Evolutionary conservation across 1,139 yeast genomes (phyloP).

Genomic region (Debaryomycetaceae sp.): DNA sequence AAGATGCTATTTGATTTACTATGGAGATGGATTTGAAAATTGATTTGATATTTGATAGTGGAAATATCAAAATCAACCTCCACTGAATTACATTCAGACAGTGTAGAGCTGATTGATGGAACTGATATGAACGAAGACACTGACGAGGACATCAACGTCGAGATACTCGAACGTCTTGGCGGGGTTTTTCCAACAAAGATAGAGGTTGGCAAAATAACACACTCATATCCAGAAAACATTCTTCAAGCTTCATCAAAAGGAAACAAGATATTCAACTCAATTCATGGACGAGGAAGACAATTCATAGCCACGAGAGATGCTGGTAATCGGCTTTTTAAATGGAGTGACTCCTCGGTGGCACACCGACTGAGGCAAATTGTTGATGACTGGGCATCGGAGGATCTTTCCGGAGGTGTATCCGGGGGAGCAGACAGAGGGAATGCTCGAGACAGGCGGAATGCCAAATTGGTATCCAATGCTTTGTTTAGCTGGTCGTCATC

Average conservation of each 20-base stretch:
- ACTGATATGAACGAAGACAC: not conserved
- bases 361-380: constrained; percentile 25
- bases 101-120: not conserved
- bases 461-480: constrained; percentile 24
- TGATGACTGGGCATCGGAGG: constrained; percentile 24
- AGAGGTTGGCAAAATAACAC: not conserved
- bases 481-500: constrained; percentile 46
- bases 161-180: constrained; percentile 1
- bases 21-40: not conserved
- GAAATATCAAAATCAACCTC: not conserved
- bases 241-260: constrained; percentile 31
- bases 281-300: constrained; percentile 36
- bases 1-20: not conserved
- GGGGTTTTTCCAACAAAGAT: constrained; percentile 2
- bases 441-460: not conserved
- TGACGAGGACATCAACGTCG: not conserved
- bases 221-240: constrained; percentile 31
- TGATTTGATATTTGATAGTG: not conserved
- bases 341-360: constrained; percentile 31
- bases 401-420: constrained; percentile 6
- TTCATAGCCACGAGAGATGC: constrained; percentile 20
- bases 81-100: not conserved
- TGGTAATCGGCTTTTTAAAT: constrained; percentile 24
- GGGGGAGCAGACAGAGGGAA: not conserved
- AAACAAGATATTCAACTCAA: constrained; percentile 28